phyloP scores from a whole-genome alignment of 345 rosid species.

The Firmiana major region DNA sequence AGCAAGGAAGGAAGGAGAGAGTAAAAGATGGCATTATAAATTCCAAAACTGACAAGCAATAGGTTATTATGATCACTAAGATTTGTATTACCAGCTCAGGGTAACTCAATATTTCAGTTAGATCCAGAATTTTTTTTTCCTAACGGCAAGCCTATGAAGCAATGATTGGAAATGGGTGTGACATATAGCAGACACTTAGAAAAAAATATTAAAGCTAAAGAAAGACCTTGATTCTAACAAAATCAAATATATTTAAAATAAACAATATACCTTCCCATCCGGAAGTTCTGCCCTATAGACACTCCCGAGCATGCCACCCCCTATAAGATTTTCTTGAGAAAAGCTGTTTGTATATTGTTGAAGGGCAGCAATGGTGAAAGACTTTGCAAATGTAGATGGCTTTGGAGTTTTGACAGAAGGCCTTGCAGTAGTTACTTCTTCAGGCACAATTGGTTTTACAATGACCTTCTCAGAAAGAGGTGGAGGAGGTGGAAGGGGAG shows the following conservation, averaged over 20 bases:
- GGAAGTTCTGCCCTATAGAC: conserved; percentile 91
- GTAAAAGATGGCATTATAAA: neutral
- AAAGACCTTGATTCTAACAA: neutral
- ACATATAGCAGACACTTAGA: neutral
- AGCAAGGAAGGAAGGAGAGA: neutral
- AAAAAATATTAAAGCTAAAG: neutral
- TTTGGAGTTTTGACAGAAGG: conserved; percentile 41
- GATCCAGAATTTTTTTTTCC: neutral
- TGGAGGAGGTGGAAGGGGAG: conserved; percentile 61
- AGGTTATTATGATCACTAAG: neutral
- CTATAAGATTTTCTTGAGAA: conserved; percentile 83
- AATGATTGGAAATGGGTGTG: neutral
- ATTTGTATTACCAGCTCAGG: neutral
- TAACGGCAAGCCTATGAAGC: neutral
- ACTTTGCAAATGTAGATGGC: conserved; percentile 56
- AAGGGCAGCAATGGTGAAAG: conserved; percentile 87
- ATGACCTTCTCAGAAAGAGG: conserved; percentile 47
- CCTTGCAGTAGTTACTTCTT: conserved; percentile 41
- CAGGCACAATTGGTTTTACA: conserved; percentile 46
- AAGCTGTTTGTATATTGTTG: conserved; percentile 96
- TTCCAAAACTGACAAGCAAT: neutral
- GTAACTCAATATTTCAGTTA: neutral
- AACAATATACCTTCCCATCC: conserved; percentile 59
- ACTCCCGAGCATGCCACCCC: conserved; percentile 90
- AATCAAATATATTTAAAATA: conserved; percentile 2